phyloP scores from a whole-genome alignment of 768 basidiomycete genomes.

The Austroboletus eburneus region DNA sequence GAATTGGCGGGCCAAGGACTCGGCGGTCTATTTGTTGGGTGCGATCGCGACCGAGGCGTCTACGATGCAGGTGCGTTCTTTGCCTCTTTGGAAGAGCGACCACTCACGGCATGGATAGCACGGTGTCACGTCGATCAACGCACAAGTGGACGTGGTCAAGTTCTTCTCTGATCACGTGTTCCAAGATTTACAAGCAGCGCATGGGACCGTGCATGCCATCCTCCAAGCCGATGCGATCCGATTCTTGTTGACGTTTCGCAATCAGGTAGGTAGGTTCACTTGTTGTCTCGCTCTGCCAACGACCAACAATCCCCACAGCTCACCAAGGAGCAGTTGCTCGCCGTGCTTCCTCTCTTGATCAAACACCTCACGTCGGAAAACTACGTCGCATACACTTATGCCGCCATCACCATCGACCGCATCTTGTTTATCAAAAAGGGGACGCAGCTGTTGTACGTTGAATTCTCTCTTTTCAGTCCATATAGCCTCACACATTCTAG shows the following conservation, averaged over 20 bases:
- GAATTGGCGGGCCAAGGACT: conserved; percentile 91
- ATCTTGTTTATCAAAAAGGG: conserved; percentile 87
- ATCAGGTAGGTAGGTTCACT: conserved; percentile 58
- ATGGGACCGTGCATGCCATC: conserved; percentile 76
- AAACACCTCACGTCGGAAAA: conserved; percentile 78
- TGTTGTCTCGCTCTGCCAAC: neutral
- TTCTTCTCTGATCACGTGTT: conserved; percentile 94
- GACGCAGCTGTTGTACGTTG: conserved; percentile 63
- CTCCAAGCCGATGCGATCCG: conserved; percentile 96
- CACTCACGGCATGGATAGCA: conserved; percentile 43
- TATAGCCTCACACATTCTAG: conserved; percentile 36
- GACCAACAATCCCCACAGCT: conserved; percentile 44
- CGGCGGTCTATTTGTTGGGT: conserved; percentile 89
- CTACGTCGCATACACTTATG: conserved; percentile 94
- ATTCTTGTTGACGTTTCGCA: conserved; percentile 92
- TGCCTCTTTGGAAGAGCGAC: too few species aligned
- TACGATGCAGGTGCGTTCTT: conserved; percentile 72
- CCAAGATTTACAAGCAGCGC: conserved; percentile 72
- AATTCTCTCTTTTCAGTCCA: neutral
- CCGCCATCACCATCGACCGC: conserved; percentile 96
- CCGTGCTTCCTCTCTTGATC: conserved; percentile 83
- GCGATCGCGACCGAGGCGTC: conserved; percentile 89
- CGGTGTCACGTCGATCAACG: conserved; percentile 91
- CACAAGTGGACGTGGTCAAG: conserved; percentile 87
- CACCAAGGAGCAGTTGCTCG: conserved; percentile 88